phyloP scores from a whole-genome alignment of 352 stramenopile genomes.

The Phytophthora capsici region DNA sequence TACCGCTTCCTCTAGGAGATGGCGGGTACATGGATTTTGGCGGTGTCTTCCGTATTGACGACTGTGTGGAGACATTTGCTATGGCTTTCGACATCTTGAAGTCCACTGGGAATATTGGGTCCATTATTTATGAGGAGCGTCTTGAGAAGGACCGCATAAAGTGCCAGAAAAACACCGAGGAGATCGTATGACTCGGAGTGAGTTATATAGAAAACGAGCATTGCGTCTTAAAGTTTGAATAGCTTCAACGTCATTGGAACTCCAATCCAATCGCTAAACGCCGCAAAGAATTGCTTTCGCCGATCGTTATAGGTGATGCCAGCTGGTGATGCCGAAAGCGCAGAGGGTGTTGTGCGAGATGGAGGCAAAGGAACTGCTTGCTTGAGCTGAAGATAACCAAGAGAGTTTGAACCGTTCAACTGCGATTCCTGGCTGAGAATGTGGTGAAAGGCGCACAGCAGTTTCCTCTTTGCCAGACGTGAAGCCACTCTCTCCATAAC shows the following conservation, averaged over 20 bases:
- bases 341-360: constrained; percentile 28
- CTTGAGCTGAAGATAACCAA: constrained; percentile 53
- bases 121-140: constrained; percentile 71
- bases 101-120: constrained; percentile 52
- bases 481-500: constrained; percentile 64
- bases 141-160: constrained; percentile 52
- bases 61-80: constrained; percentile 72
- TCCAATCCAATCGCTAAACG: constrained; percentile 45
- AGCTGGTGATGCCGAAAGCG: constrained; percentile 23
- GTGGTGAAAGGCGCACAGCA: constrained; percentile 59
- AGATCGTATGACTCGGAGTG: constrained; percentile 1
- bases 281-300: constrained; percentile 36
- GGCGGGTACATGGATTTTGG: constrained; percentile 58
- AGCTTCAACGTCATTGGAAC: constrained; percentile 43
- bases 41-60: constrained; percentile 67
- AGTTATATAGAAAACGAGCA: constrained; percentile 4
- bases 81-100: constrained; percentile 70
- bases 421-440: constrained; percentile 10
- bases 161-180: constrained; percentile 26
- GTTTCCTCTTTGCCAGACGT: constrained; percentile 62
- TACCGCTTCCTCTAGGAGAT: constrained; percentile 50
- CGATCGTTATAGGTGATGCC: constrained; percentile 12
- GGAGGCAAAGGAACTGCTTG: constrained; percentile 30
- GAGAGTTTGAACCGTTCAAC: background rate
- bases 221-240: constrained; percentile 41